Evolutionary conservation across 1,284 basidiomycete genomes (phyloP).

Genomic region (Exobasidium rhododendri): DNA sequence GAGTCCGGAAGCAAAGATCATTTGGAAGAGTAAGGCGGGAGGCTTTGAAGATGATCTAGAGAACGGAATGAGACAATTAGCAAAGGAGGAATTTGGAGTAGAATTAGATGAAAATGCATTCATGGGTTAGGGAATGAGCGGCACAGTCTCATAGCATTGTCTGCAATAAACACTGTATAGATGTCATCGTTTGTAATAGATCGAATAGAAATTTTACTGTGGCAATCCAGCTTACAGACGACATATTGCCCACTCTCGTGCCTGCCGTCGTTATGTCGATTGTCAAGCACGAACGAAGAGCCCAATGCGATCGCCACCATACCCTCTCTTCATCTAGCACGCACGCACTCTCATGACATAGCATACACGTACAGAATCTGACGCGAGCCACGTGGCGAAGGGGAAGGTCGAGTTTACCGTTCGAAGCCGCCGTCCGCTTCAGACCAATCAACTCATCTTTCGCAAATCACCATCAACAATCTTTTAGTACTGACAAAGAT

Average conservation of each 20-base stretch:
- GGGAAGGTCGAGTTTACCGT: background rate
- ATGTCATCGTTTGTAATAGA: background rate
- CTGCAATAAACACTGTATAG: background rate
- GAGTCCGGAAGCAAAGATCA: constrained; percentile 14
- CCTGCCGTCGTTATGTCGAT: too few relatives aligned
- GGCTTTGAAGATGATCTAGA: constrained; percentile 50
- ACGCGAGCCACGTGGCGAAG: background rate
- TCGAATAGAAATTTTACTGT: too few relatives aligned
- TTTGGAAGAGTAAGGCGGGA: background rate
- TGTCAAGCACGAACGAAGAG: too few relatives aligned
- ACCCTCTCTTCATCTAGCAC: too few relatives aligned
- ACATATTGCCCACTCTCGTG: too few relatives aligned
- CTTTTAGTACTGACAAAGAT: too few relatives aligned
- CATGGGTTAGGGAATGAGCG: constrained; percentile 18
- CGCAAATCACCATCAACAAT: too few relatives aligned
- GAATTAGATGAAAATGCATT: constrained; percentile 43
- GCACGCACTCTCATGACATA: too few relatives aligned
- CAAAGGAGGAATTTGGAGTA: constrained; percentile 41
- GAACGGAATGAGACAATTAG: constrained; percentile 39
- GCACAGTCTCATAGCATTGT: background rate
- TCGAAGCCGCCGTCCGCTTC: background rate
- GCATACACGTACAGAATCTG: too few relatives aligned
- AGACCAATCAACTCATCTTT: background rate
- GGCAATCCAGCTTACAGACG: too few relatives aligned
- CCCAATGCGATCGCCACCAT: too few relatives aligned